Conservation (phyloP, 495 filamentous ascomycete genomes). For the Xylona heveae region DNA sequence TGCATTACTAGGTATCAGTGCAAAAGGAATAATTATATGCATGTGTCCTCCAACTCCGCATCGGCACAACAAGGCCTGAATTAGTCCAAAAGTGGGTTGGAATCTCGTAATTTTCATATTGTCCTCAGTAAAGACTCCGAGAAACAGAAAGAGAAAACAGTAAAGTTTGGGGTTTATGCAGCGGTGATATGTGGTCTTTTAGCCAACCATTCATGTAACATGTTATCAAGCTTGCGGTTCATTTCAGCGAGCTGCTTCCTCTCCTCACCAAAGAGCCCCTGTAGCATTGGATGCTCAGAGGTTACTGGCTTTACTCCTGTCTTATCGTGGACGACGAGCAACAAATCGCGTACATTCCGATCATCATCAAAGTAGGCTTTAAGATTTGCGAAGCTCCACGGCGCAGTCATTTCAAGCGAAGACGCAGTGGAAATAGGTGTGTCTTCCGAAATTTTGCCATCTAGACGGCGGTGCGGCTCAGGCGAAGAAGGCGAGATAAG, state of each 20-base stretch:
- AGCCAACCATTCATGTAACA: slow-evolving; percentile 66
- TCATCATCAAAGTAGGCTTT: slow-evolving; percentile 82
- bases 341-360: slow-evolving; percentile 74
- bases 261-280: slow-evolving; percentile 63
- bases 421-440: slow-evolving; percentile 5
- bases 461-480: slow-evolving; percentile 30
- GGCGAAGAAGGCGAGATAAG: slow-evolving; percentile 44
- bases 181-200: not conserved
- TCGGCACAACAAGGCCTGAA: too few relatives aligned
- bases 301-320: slow-evolving; percentile 53
- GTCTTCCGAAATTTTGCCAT: slow-evolving; percentile 14
- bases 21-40: too few relatives aligned
- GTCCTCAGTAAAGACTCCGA: too few relatives aligned
- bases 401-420: slow-evolving; percentile 9
- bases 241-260: slow-evolving; percentile 65
- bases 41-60: too few relatives aligned
- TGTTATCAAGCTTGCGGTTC: slow-evolving; percentile 60
- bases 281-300: slow-evolving; percentile 66
- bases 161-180: too few relatives aligned
- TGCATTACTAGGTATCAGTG: too few relatives aligned
- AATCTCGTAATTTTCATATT: too few relatives aligned
- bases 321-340: slow-evolving; percentile 82
- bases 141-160: too few relatives aligned
- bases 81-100: too few relatives aligned
- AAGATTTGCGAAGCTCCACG: slow-evolving; percentile 71